Base-by-base conservation (phyloP, 2,329 filamentous ascomycete genomes). In the Aureobasidium mangrovei region DNA sequence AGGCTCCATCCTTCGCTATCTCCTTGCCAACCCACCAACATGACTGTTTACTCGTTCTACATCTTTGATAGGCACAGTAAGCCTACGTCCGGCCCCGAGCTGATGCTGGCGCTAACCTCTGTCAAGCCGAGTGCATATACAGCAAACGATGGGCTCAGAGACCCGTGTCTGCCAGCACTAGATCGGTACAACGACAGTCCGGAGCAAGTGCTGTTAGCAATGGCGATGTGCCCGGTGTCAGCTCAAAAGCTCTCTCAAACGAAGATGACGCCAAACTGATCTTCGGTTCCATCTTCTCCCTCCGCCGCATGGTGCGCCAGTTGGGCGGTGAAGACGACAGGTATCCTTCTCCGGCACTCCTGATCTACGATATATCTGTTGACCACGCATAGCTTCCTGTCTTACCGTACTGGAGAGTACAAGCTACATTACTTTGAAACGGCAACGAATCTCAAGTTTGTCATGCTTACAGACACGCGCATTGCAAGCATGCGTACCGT, bases 341-440 rank as follows among this genome's bases (percentile, higher is more conserved):
- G 78, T 80, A 67, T 35, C 33, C n/a, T 45, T 39, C n/a, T 45
- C 18, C 7, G 31, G 4, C 12, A 24, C 1, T 24, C 47, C 33
- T n/a, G 24, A 8, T 36, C 41, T 12, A n/a, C 40, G 33, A 12
- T 28, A n/a, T 18, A 12, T 28, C 12, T 36, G 49, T 58, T 67
- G 55, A 66, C 54, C 28, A 53, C 9, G 45, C 51, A 10, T 53
- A 89, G 87, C 67, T 98, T 98, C 71, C 86, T 98, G 63, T 89
- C 85, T 62, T 98, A 88, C 73, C 86, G 89, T 63, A 98, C 93
- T 52, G 87, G 80, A 62, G 86, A 95, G 72, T 98, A 98, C 78
- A 96, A 96, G 74, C 81, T 98, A 63, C 93, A 98, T 74, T 98
- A 95, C 76, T 98, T 96, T 78, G 93, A 98, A 77, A 97, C 93